phyloP scores from a whole-genome alignment of 2,329 filamentous ascomycete species.

The Acrocalymma vagum region DNA sequence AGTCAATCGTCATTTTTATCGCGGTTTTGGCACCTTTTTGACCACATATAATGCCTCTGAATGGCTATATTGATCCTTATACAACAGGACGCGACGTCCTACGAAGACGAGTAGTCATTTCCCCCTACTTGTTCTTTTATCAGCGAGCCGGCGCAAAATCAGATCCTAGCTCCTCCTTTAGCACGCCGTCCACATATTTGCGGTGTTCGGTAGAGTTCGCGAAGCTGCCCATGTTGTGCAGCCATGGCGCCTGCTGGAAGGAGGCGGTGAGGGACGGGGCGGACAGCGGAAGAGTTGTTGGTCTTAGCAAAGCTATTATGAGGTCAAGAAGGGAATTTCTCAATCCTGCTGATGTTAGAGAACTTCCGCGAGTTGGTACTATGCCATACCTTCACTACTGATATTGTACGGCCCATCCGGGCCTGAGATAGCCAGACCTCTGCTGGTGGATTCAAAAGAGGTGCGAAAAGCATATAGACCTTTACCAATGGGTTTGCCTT shows the following conservation, averaged over 20 bases:
- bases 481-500: slow-evolving; percentile 20
- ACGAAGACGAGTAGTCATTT: no score
- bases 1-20: no score
- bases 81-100: no score
- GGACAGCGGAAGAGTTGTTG: slow-evolving; percentile 14
- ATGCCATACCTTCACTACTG: slow-evolving; percentile 17
- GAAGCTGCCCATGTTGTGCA: slow-evolving; percentile 9
- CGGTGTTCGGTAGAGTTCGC: slow-evolving; percentile 11
- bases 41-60: no score
- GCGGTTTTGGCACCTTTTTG: no score
- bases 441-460: slow-evolving; percentile 15
- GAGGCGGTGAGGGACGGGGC: slow-evolving; percentile 8
- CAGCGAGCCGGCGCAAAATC: no score
- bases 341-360: slow-evolving; percentile 12
- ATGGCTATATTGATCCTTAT: no score
- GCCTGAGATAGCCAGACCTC: slow-evolving; percentile 15
- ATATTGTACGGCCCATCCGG: slow-evolving; percentile 15
- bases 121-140: no score
- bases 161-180: slow-evolving; percentile 1
- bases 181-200: slow-evolving; percentile 5
- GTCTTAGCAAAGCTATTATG: slow-evolving; percentile 13
- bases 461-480: slow-evolving; percentile 15
- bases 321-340: slow-evolving; percentile 17
- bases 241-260: no score
- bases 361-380: slow-evolving; percentile 11